Percentiles rank a stretch among this genome's conserved stretches.
Conservation (phyloP, 192 early-diverging fungal genomes). For the Diversispora epigaea region DNA sequence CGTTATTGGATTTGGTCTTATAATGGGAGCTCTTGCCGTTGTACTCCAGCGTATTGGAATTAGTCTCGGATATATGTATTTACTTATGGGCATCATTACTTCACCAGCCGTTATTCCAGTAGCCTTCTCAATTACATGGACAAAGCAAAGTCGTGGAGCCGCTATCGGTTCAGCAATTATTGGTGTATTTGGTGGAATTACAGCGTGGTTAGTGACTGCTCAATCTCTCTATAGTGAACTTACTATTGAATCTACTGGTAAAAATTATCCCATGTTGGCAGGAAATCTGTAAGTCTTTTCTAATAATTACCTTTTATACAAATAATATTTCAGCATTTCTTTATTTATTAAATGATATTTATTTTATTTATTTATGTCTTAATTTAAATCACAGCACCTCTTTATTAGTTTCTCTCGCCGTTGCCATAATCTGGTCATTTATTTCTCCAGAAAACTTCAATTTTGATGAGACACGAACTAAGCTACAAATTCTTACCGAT, state of each 20-base stretch:
- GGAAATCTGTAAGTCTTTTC: constrained; percentile 60
- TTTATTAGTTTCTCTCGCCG: constrained; percentile 38
- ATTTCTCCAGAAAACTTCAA: background rate
- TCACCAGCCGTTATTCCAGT: constrained; percentile 67
- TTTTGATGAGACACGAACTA: constrained; percentile 19
- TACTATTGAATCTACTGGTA: constrained; percentile 55
- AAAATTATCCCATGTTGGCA: constrained; percentile 75
- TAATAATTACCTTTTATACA: background rate
- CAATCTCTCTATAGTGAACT: constrained; percentile 54
- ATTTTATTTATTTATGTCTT: constrained; percentile 1
- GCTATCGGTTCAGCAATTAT: constrained; percentile 54
- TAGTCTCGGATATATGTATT: constrained; percentile 65
- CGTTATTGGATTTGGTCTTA: constrained; percentile 60
- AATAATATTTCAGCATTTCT: too few species aligned
- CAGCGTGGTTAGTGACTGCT: constrained; percentile 61
- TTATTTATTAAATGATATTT: too few species aligned
- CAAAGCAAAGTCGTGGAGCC: constrained; percentile 57
- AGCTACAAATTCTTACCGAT: constrained; percentile 22
- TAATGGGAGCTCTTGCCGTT: constrained; percentile 69
- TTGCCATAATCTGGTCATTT: constrained; percentile 35
- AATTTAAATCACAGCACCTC: background rate
- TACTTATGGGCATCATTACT: constrained; percentile 65
- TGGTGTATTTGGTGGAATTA: constrained; percentile 54
- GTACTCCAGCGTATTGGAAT: constrained; percentile 64
- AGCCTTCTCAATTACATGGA: constrained; percentile 65